These are phyloP conservation scores for Senna siamea DNA, from an alignment of 306 rosid genomes.

Conservation along the genomic window DNA sequence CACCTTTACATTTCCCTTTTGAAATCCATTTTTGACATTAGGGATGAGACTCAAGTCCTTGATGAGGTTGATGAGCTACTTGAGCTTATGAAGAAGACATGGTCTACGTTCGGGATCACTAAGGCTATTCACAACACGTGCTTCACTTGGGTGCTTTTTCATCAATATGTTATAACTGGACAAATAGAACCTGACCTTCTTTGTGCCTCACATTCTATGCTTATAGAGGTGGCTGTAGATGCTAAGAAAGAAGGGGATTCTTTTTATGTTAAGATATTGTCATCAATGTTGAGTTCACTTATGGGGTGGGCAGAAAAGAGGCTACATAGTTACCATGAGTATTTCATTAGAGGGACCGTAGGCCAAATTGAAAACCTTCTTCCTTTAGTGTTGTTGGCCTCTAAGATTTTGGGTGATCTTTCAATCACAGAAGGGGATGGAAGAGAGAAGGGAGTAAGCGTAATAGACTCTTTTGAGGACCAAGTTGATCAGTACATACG, in stretches of 20 bases:
- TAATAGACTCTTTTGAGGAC: slow-evolving; percentile 58
- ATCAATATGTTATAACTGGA: slow-evolving; percentile 69
- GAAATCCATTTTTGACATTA: slow-evolving; percentile 68
- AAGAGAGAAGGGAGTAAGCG: slow-evolving; percentile 43
- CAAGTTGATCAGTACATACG: slow-evolving; percentile 76
- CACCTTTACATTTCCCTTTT: slow-evolving; percentile 73
- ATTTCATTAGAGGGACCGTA: slow-evolving; percentile 72
- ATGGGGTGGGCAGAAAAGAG: slow-evolving; percentile 80
- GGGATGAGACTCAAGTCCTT: slow-evolving; percentile 80
- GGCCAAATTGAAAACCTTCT: slow-evolving; percentile 76
- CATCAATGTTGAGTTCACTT: slow-evolving; percentile 66
- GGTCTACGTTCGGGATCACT: slow-evolving; percentile 78
- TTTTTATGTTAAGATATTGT: slow-evolving; percentile 56
- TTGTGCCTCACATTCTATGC: slow-evolving; percentile 72
- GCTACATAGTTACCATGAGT: slow-evolving; percentile 76
- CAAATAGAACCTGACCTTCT: slow-evolving; percentile 82
- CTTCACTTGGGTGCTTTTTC: slow-evolving; percentile 86
- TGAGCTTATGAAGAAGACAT: slow-evolving; percentile 84
- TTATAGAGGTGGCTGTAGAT: slow-evolving; percentile 73
- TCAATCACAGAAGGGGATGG: slow-evolving; percentile 56
- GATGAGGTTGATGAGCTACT: slow-evolving; percentile 92
- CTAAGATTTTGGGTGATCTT: slow-evolving; percentile 68
- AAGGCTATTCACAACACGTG: slow-evolving; percentile 74
- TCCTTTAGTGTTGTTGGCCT: slow-evolving; percentile 65
- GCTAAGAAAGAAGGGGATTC: slow-evolving; percentile 66